Evolutionary conservation across 2,329 filamentous ascomycete genomes (phyloP), one percentile per base, ranked within the genome.

Genomic region (Alternaria metachromatica): DNA sequence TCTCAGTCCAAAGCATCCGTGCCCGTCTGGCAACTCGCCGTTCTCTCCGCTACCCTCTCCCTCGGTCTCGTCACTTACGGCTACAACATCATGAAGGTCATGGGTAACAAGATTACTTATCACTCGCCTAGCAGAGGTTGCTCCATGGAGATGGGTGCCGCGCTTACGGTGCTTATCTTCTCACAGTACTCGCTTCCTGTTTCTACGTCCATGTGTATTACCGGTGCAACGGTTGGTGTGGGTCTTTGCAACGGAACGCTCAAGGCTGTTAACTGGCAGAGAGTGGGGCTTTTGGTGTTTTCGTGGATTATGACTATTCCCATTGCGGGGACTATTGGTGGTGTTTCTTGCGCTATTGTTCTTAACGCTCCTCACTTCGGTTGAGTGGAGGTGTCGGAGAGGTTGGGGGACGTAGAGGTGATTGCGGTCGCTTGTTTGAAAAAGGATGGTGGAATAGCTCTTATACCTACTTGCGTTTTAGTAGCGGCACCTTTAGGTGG

Each of bases 21-120:
- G 0, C 89, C 90, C 4, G 75, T 91, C 49, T 95, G 92, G 92
- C 91, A 93, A 80, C 86, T 94, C 58, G 92, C 89, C 55, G 89
- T 94, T 18, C 82, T 92, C 12, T 85, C 88, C 25, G 78, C 84
- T 2, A 87, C 84, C 43, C 89, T 93, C 75, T 92, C 86, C 50
- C 45, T 77, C 20, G 91, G 91, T 70, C 84, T 93, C 61, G 84
- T 89, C 75, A 93, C 90, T 13, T 93, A 93, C 72, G 91, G 91
- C 10, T 93, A 93, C 83, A 93, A 93, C 84, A 93, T 93, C 82
- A 93, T 93, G 90, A 92, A 92, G 83, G 89, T 92, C 80, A 93
- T 93, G 90, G 91, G 91, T 57, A 94, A 53, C 30, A 53, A 53
- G 49, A 53, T 53, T 28, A 53, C 49, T 15, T 53, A 53, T 33